Evolutionary conservation across 768 basidiomycete genomes (phyloP).

Genomic region (Lactifluus piperatus): DNA sequence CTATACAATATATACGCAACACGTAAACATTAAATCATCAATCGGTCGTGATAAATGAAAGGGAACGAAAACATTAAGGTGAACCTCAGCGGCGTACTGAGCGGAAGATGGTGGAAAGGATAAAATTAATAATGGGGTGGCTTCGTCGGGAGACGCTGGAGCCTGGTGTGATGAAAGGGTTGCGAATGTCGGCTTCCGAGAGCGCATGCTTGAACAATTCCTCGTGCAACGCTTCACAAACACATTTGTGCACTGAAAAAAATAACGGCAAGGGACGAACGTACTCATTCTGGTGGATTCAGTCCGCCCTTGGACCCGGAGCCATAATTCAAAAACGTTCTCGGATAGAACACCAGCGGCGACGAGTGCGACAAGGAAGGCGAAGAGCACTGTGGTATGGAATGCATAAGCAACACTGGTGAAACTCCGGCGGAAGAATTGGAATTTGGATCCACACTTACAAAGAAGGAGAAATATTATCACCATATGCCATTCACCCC

Average conservation of each 20-base stretch:
- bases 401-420: background rate
- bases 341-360: background rate
- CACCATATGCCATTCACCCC: background rate
- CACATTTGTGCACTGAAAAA: background rate
- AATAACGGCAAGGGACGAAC: background rate
- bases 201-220: background rate
- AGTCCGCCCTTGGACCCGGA: background rate
- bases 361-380: background rate
- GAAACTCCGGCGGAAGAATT: background rate
- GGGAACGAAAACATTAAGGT: background rate
- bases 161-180: background rate
- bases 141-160: background rate
- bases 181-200: background rate
- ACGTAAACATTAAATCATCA: background rate
- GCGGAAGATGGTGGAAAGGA: background rate
- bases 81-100: background rate
- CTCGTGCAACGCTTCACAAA: background rate
- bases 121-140: background rate
- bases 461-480: background rate
- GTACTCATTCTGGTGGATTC: background rate
- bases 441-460: background rate
- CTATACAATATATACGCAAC: background rate
- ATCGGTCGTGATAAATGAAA: background rate
- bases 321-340: background rate
- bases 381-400: background rate